Evolutionary conservation across 768 basidiomycete species (phyloP), one percentile per base, ranked within the genome.

Genomic region (Leccinum boreale): DNA sequence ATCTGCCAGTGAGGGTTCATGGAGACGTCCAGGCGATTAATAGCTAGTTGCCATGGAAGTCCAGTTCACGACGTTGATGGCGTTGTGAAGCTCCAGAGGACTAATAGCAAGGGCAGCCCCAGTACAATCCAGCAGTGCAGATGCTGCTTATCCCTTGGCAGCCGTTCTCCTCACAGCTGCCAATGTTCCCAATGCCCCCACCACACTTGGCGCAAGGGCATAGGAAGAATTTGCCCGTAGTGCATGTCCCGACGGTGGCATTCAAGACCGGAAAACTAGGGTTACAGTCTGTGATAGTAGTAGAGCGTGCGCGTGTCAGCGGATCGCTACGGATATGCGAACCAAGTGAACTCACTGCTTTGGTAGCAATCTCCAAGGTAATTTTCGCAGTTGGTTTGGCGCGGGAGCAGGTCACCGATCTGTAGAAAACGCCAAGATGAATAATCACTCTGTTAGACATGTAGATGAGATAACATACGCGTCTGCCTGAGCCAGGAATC

Each of bases 181-280:
- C 35, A 5, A 29, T 4, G 15, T 47, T 23, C 7, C 14, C 23
- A 14, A 1, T 2, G 3, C 50, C 26, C 35, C 42, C 29, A 6
- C 49, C 57, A 15, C 49, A 59, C 45, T 59, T 52, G 49, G 28
- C 19, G 24, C 29, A 31, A 28, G 28, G n/a, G 29, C 49, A 31
- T 48, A 17, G 24, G 24, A 24, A 17, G 47, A 17, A 28, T 9
- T 8, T 17, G 1, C 47, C 47, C 3, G 23, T 24, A 24, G 47
- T 24, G 47, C 47, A 48, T 9, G 15, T 17, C 23, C 47, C 47
- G 1, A 48, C 4, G 3, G 47, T 48, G 31, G 33, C 24, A 35
- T 19, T 24, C 7, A 45, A 45, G 5, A 5, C 1, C 5, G 15
- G 6, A 28, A 57, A 26, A n/a, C 24, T 24, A 15, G 14, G 23